Conservation (phyloP, 2,329 filamentous ascomycete genomes). For the Colletotrichum somersetense region DNA sequence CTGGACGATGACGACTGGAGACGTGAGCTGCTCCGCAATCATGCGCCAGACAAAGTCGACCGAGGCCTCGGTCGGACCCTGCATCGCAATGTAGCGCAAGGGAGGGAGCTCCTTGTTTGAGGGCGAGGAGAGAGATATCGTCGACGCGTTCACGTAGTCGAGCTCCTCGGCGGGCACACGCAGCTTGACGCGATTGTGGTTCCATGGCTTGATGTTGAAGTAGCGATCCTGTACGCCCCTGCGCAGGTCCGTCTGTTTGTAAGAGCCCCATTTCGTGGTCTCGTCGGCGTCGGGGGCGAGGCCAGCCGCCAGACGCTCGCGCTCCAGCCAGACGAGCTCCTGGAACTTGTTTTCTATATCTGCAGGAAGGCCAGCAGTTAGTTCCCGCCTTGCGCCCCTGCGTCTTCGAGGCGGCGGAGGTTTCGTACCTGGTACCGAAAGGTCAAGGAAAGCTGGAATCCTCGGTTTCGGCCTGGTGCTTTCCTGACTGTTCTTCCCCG, state of each 20-base stretch:
- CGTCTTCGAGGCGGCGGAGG: constrained; percentile 18
- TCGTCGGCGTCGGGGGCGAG: constrained; percentile 51
- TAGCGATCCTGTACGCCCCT: constrained; percentile 79
- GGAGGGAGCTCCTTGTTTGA: constrained; percentile 54
- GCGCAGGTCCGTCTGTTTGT: constrained; percentile 52
- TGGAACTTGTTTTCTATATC: constrained; percentile 57
- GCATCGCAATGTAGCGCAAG: constrained; percentile 87
- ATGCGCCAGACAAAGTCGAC: constrained; percentile 94
- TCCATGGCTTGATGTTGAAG: constrained; percentile 89
- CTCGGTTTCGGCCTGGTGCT: constrained; percentile 41
- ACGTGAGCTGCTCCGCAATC: constrained; percentile 81
- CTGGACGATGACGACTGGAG: constrained; percentile 90
- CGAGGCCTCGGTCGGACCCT: constrained; percentile 85
- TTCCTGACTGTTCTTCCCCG: constrained; percentile 22
- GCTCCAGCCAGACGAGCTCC: constrained; percentile 67
- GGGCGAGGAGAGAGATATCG: constrained; percentile 68
- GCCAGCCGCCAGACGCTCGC: constrained; percentile 59
- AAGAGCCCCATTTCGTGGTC: constrained; percentile 51
- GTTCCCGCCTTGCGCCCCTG: constrained; percentile 23
- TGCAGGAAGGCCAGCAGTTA: constrained; percentile 31
- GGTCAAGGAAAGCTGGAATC: constrained; percentile 56
- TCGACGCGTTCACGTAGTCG: constrained; percentile 88
- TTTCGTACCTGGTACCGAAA: constrained; percentile 53
- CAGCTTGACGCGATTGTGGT: constrained; percentile 85
- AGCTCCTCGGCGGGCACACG: constrained; percentile 78